Evolutionary conservation across 306 rosid genomes (phyloP), one percentile per base, ranked within the genome.

Genomic region (Morella rubra): DNA sequence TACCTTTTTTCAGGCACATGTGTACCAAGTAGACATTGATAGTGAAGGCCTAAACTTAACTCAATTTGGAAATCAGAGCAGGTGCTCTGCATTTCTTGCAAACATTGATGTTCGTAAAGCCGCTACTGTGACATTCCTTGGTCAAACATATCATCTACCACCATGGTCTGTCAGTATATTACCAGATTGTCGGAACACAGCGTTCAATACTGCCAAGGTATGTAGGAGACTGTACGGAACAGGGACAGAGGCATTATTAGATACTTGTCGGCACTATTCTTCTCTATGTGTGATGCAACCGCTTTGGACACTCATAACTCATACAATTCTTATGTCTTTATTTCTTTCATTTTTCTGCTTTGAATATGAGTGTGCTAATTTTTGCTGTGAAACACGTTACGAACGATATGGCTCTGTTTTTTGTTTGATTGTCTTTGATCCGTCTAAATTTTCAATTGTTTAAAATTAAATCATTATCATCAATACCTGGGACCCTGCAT

Each of bases 111-210:
- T 89, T 70, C 79, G 44, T 55, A 90, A 79, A 61, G 80, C 81
- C 27, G 95, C 93, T 54, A 59, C 85, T 64, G 96, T 94, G 72
- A 86, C 86, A 47, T 92, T 94, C 79, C 90, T n/a, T n/a, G 96
- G 95, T 74, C 81, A 81, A 83, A 89, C 73, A 72, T 94, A 94
- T 84, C 83, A 75, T 40, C 46, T 94, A 80, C 98, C 98, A 73
- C 93, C 98, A 44, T 91, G 98, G 98, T 94, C 98, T 0, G 98
- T 94, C 77, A 94, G 97, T 76, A 83, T 94, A 77, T 86, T 94
- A 82, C 98, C 97, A 58, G 98, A 94, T 86, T 94, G 98, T 90
- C 84, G 72, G 86, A 90, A 84, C 67, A 78, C 84, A 4, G 92
- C 60, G 81, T 94, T 87, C 87, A 94, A 92, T 79, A 90, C 98